These are phyloP conservation scores for Exophiala sp. DNA, from an alignment of 2,329 filamentous ascomycete genomes.

Conservation along the genomic window DNA sequence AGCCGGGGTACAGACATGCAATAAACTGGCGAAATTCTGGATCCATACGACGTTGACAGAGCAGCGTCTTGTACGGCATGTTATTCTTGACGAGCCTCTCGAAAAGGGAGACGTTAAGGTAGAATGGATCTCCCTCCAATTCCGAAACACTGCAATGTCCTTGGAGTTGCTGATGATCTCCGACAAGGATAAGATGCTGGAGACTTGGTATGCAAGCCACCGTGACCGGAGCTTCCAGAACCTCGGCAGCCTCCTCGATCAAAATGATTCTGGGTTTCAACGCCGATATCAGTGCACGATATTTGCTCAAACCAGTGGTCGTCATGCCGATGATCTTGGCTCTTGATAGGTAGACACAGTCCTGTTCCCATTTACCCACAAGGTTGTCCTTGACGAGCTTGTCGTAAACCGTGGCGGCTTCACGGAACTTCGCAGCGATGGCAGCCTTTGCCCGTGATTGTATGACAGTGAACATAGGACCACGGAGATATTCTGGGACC, in stretches of 20 bases:
- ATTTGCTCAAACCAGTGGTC: constrained; percentile 75
- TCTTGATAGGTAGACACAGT: constrained; percentile 56
- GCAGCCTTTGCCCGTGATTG: constrained; percentile 49
- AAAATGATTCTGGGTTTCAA: constrained; percentile 63
- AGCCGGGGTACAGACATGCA: constrained; percentile 54
- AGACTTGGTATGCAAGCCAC: constrained; percentile 56
- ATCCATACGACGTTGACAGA: constrained; percentile 67
- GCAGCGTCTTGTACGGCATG: constrained; percentile 59
- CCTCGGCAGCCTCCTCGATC: constrained; percentile 76
- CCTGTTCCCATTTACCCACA: constrained; percentile 54
- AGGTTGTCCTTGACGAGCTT: constrained; percentile 49
- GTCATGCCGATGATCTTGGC: constrained; percentile 62
- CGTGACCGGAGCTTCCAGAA: constrained; percentile 53
- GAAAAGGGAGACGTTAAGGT: constrained; percentile 70
- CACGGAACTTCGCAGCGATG: constrained; percentile 45
- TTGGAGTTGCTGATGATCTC: constrained; percentile 74
- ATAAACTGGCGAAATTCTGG: constrained; percentile 59
- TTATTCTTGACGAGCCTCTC: constrained; percentile 65
- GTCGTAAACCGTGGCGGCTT: constrained; percentile 47
- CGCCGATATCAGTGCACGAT: constrained; percentile 62
- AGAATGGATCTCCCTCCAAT: constrained; percentile 56
- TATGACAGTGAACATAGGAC: constrained; percentile 61
- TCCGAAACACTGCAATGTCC: constrained; percentile 58
- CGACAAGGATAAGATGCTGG: constrained; percentile 63
- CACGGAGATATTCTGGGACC: constrained; percentile 52